Evolutionary conservation across 306 rosid genomes (phyloP), one percentile per base, ranked within the genome.

Genomic region (Nissolia schottii): DNA sequence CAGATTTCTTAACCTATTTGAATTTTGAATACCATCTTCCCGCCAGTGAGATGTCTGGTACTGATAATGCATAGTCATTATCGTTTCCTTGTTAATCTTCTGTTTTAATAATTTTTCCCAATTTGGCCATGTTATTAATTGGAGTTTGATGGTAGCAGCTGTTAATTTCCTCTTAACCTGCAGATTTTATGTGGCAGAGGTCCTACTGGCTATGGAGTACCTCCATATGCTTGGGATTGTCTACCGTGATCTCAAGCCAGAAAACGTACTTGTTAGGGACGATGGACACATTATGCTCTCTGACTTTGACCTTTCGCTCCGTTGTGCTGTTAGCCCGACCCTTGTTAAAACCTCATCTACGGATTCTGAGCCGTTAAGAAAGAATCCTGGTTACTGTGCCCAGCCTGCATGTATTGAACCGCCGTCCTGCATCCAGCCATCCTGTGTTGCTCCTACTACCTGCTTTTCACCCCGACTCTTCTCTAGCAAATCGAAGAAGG

Each of bases 151-250:
- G 15, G 61, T 73, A 62, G 60, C 57, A 43, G 15, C 35, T 57
- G 62, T 59, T 80, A 19, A 46, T 63, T 83, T 78, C 46, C 32
- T 10, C 51, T 43, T 77, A 64, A 70, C 68, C 76, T 85, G 91
- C 94, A 93, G 98, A 77, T 93, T 93, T 76, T 93, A 93, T 62
- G 97, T 93, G 54, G 98, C 97, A 46, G 98, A 93, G 83, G 96
- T 93, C 56, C 87, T 93, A n/a, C 91, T 93, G 56, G 83, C 98
- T 27, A 18, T 93, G 85, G 98, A 93, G 73, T 93, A 93, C 80
- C 92, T 93, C 46, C 98, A 93, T 84, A 93, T 93, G 98, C 98
- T 93, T 59, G 98, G 98, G 76, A 93, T 93, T 78, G 94, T 93
- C 64, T 93, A 93, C 88, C 97, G 98, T 16, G 98, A 93, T 74